Conservation (phyloP, 2,329 filamentous ascomycete species). For the Ceratocystis destructans region DNA sequence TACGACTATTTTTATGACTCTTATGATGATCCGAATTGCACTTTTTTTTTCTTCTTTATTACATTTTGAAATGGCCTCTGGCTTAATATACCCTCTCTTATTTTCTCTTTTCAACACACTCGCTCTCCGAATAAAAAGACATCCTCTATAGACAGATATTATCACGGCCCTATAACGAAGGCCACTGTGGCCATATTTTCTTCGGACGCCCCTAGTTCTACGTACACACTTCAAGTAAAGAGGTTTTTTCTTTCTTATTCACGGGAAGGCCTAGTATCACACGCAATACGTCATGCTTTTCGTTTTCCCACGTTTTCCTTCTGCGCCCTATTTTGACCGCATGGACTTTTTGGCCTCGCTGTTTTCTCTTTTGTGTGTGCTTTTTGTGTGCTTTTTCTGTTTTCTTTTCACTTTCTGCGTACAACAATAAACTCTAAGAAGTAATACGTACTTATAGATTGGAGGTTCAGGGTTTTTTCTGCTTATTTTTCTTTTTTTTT, state of each 20-base stretch:
- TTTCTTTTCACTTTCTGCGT: not conserved
- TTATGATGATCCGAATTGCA: conserved; percentile 7
- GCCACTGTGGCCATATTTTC: not conserved
- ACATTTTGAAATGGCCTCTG: not conserved
- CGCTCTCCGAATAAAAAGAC: not conserved
- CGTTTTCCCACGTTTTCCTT: not conserved
- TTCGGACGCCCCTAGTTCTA: not conserved
- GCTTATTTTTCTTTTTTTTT: not conserved
- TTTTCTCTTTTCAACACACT: not conserved
- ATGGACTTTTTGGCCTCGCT: not conserved
- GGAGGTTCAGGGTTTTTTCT: not conserved
- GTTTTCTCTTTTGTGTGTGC: not conserved
- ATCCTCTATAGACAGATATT: not conserved
- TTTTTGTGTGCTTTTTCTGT: not conserved
- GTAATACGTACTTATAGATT: not conserved
- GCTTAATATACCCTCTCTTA: not conserved
- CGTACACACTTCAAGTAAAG: not conserved
- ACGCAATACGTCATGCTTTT: not conserved
- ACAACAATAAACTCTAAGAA: not conserved
- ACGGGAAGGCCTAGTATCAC: not conserved
- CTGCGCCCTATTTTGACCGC: not conserved
- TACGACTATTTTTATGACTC: conserved; percentile 15
- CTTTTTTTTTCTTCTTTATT: conserved; percentile 5
- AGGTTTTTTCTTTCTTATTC: not conserved
- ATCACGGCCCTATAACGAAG: not conserved